phyloP scores from a whole-genome alignment of 345 rosid genomes.

The Ailanthus altissimus region DNA sequence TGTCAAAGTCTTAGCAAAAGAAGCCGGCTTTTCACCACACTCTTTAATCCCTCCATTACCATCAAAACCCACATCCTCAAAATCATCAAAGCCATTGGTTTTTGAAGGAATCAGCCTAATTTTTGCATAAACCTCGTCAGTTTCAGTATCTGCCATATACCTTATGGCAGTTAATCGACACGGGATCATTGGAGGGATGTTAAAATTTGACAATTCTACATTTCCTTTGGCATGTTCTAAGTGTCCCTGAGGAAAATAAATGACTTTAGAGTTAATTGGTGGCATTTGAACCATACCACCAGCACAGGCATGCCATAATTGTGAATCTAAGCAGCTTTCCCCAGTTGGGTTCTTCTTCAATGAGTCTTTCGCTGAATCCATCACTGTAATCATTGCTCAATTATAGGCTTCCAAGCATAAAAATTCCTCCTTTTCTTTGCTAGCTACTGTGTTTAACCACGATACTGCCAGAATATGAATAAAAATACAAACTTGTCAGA shows the following conservation, averaged over 20 bases:
- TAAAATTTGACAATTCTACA: conserved; percentile 50
- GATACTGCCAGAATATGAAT: conserved; percentile 22
- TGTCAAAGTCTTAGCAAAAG: conserved; percentile 92
- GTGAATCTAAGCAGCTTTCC: conserved; percentile 81
- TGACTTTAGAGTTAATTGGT: conserved; percentile 64
- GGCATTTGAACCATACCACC: conserved; percentile 98
- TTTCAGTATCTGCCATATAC: conserved; percentile 87
- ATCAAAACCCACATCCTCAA: conserved; percentile 39
- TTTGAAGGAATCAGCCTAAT: conserved; percentile 57
- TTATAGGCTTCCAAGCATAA: not conserved
- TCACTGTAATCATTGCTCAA: conserved; percentile 40
- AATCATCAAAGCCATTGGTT: conserved; percentile 39
- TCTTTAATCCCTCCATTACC: conserved; percentile 38
- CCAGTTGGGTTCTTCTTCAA: conserved; percentile 31
- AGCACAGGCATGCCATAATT: conserved; percentile 99
- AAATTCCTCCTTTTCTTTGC: conserved; percentile 11
- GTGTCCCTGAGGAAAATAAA: conserved; percentile 95
- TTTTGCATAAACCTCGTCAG: conserved; percentile 86
- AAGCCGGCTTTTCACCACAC: conserved; percentile 61
- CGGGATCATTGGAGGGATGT: conserved; percentile 54
- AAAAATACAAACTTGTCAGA: conserved; percentile 16
- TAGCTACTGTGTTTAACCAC: not conserved
- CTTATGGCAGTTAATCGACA: conserved; percentile 66
- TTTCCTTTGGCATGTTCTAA: conserved; percentile 78
- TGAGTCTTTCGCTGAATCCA: conserved; percentile 45